A percentile compares a stretch with the other conserved stretches of the same genome.
Evolutionary conservation across 768 basidiomycete genomes (phyloP).

Genomic region (Hypholoma sublateritium): DNA sequence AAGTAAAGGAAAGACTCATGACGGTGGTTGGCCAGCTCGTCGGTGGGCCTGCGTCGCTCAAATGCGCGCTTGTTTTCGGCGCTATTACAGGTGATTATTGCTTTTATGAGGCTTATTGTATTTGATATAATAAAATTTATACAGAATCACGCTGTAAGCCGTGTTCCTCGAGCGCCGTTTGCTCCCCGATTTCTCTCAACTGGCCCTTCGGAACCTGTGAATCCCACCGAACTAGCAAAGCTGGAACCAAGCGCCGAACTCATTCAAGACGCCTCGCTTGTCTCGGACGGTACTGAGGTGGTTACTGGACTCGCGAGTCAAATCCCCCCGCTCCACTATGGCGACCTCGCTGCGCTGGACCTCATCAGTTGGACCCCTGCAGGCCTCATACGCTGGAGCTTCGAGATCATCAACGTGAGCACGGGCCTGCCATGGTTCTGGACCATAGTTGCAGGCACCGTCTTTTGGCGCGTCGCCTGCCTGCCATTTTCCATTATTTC

Average conservation of each 20-base stretch:
- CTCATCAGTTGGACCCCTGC: conserved; percentile 62
- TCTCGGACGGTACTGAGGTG: conserved; percentile 18
- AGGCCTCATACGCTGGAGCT: conserved; percentile 57
- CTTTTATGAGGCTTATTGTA: background rate
- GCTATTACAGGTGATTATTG: background rate
- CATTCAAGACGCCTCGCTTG: background rate
- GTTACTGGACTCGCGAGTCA: conserved; percentile 27
- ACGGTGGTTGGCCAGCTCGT: background rate
- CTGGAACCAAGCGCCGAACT: background rate
- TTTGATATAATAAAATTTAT: background rate
- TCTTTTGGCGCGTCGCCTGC: background rate
- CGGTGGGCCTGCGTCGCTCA: background rate
- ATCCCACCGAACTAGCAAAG: background rate
- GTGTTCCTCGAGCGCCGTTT: background rate
- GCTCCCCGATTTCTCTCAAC: background rate
- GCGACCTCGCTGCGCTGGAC: conserved; percentile 70
- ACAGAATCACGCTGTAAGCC: background rate
- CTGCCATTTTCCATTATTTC: conserved; percentile 45
- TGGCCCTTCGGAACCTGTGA: background rate
- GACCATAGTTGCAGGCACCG: conserved; percentile 33
- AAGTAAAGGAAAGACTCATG: background rate
- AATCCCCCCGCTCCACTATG: conserved; percentile 56
- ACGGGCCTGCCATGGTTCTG: conserved; percentile 82
- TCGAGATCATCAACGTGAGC: conserved; percentile 69
- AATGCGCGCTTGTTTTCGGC: conserved; percentile 7